Evolutionary conservation across 1,284 basidiomycete species (phyloP).

Genomic region (Sporisorium iseilematis-ciliati): DNA sequence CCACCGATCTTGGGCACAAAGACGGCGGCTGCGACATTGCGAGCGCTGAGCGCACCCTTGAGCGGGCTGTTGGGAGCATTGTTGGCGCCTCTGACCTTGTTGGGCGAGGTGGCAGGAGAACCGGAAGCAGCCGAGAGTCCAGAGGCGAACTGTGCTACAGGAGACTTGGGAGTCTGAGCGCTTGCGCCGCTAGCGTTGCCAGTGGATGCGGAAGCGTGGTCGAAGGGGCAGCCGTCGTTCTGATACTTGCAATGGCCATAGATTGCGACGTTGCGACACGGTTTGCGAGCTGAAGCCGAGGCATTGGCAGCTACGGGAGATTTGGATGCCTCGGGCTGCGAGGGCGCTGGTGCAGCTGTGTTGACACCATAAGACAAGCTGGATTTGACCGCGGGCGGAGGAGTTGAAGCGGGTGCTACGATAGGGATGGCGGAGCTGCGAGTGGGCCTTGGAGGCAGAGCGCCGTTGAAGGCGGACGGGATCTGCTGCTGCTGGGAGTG

Average conservation of each 20-base stretch:
- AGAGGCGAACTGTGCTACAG: conserved; percentile 27
- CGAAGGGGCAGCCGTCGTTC: conserved; percentile 49
- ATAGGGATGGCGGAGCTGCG: conserved; percentile 57
- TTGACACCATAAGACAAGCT: conserved; percentile 27
- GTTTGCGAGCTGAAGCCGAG: conserved; percentile 29
- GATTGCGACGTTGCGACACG: conserved; percentile 52
- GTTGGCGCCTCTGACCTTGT: conserved; percentile 22
- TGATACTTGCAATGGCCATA: conserved; percentile 55
- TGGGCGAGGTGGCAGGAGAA: conserved; percentile 26
- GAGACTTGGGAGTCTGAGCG: conserved; percentile 23
- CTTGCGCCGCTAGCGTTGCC: neutral
- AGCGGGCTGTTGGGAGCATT: conserved; percentile 40
- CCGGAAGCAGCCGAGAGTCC: conserved; percentile 22
- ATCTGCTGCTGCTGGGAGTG: conserved; percentile 30
- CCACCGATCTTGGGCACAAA: conserved; percentile 60
- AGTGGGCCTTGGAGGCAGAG: conserved; percentile 35
- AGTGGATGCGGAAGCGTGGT: conserved; percentile 27
- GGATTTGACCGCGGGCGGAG: conserved; percentile 23
- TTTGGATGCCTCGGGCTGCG: conserved; percentile 34
- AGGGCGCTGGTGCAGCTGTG: conserved; percentile 12
- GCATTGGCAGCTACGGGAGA: conserved; percentile 30
- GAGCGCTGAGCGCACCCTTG: conserved; percentile 54
- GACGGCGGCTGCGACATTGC: conserved; percentile 60
- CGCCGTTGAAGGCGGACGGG: conserved; percentile 35
- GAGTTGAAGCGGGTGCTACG: conserved; percentile 44